A percentile compares a stretch with the other conserved stretches of the same genome.
Evolutionary conservation across 305 asterid species (phyloP).

Genomic region (Ruellia speciosa): DNA sequence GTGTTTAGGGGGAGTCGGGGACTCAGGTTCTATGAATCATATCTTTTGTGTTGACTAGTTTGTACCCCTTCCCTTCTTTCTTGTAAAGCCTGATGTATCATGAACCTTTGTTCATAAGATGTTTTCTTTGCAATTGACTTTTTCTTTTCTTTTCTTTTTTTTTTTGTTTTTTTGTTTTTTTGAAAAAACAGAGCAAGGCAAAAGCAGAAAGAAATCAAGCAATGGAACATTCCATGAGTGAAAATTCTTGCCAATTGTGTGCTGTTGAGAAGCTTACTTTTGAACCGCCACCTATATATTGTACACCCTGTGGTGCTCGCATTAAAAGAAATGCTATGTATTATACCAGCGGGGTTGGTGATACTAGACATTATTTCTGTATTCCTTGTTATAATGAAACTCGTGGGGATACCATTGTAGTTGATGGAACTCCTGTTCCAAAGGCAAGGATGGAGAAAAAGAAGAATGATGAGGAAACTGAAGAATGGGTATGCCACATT

Average conservation of each 20-base stretch:
- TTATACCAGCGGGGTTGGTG: conserved; percentile 86
- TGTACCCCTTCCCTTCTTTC: neutral
- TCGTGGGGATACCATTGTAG: conserved; percentile 73
- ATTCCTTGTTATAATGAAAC: conserved; percentile 78
- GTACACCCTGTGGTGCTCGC: conserved; percentile 94
- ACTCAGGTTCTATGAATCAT: conserved; percentile 7
- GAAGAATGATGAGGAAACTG: conserved; percentile 90
- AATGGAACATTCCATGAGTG: conserved; percentile 84
- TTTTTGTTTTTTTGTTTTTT: neutral
- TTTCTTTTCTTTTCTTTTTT: too few relatives aligned
- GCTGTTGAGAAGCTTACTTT: conserved; percentile 90
- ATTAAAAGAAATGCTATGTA: conserved; percentile 88
- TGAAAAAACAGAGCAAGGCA: conserved; percentile 66
- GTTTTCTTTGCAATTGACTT: neutral
- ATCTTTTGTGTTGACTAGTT: conserved; percentile 6
- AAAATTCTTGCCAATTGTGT: conserved; percentile 93
- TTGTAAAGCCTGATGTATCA: conserved; percentile 16
- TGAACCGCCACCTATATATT: conserved; percentile 88
- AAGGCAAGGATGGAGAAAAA: conserved; percentile 91
- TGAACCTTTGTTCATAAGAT: conserved; percentile 11
- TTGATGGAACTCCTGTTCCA: conserved; percentile 56
- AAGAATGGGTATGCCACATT: conserved; percentile 74
- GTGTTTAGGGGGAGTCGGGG: neutral
- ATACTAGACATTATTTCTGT: conserved; percentile 83
- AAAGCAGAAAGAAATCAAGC: conserved; percentile 95